These are phyloP conservation scores for Didymella glomerata DNA, from an alignment of 2,329 filamentous ascomycete species.

Conservation along the genomic window DNA sequence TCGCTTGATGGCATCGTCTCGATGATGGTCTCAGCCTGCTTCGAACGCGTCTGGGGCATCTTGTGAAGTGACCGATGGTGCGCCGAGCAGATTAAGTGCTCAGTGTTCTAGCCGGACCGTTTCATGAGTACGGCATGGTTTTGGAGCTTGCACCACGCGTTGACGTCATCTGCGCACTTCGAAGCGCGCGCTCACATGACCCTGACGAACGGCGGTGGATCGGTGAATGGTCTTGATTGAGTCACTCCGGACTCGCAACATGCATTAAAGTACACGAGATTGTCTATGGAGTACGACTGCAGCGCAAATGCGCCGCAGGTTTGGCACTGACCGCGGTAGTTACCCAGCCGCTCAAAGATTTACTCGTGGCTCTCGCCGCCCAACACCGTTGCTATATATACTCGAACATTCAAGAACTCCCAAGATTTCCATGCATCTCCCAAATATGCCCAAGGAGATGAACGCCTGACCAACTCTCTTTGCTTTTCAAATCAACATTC, in stretches of 20 bases:
- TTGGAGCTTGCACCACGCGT: constrained; percentile 1
- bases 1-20: constrained; percentile 11
- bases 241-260: neutral
- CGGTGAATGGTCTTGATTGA: neutral
- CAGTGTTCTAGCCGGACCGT: neutral
- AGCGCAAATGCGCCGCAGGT: constrained; percentile 2
- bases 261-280: neutral
- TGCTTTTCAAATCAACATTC: constrained; percentile 1
- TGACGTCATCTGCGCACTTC: constrained; percentile 11
- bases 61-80: neutral
- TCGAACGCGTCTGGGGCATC: constrained; percentile 33
- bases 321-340: constrained; percentile 1
- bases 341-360: neutral
- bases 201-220: too few relatives aligned
- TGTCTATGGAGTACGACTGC: neutral
- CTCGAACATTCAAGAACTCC: neutral
- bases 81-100: neutral
- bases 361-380: neutral
- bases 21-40: neutral
- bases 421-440: neutral
- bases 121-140: neutral
- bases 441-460: neutral
- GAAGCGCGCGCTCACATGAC: constrained; percentile 8
- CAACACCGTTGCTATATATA: constrained; percentile 1
- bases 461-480: constrained; percentile 7